Conservation (phyloP, 208 protist species). For the Leishmania tropica region DNA sequence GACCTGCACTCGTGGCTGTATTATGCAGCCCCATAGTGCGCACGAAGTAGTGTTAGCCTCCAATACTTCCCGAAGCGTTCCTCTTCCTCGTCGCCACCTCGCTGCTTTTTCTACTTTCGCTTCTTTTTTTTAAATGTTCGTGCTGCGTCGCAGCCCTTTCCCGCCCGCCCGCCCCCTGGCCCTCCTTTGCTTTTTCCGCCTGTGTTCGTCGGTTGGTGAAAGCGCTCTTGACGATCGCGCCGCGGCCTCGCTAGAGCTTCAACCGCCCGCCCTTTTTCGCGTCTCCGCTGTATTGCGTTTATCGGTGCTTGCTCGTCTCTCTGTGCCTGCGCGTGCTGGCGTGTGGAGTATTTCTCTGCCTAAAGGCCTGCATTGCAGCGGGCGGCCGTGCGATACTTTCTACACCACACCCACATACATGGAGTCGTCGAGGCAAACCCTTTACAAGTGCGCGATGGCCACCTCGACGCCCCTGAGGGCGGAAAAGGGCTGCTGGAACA, state of each 20-base stretch:
- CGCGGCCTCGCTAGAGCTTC: too few relatives aligned
- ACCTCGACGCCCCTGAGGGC: not conserved
- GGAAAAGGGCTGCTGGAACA: not conserved
- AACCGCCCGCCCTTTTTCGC: too few relatives aligned
- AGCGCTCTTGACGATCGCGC: not conserved
- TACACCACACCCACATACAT: not conserved
- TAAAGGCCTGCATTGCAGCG: not conserved
- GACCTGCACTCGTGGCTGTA: not conserved
- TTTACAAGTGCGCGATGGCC: not conserved
- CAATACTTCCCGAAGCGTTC: not conserved
- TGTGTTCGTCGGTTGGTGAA: not conserved
- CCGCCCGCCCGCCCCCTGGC: not conserved
- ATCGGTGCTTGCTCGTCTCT: not conserved
- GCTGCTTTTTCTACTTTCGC: not conserved
- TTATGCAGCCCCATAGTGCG: too few relatives aligned
- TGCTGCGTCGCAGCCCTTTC: not conserved
- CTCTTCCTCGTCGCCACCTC: not conserved
- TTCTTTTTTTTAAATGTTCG: not conserved
- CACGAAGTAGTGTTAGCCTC: not conserved
- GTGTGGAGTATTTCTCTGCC: not conserved
- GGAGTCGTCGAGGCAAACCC: not conserved
- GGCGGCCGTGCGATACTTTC: not conserved
- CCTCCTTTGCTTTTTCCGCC: not conserved
- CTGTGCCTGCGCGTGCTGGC: not conserved
- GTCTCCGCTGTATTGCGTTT: not conserved